Conservation (phyloP, 352 stramenopile genomes). For the Globisporangium alternatum region DNA sequence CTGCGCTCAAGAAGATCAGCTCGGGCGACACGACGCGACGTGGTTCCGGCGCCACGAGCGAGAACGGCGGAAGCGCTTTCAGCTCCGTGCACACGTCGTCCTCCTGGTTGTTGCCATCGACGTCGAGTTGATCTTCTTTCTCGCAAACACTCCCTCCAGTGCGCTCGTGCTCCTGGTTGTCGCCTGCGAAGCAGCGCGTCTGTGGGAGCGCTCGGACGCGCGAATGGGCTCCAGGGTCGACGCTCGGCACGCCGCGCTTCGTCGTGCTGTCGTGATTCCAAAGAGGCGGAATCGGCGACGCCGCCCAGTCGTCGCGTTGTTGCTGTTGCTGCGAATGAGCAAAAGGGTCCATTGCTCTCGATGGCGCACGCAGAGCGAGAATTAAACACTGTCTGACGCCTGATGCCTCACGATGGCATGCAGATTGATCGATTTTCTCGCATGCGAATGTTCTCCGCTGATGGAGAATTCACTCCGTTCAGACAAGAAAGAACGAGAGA, state of each 20-base stretch:
- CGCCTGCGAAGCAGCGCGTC: neutral
- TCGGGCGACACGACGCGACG: slow-evolving; percentile 23
- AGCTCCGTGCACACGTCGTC: neutral
- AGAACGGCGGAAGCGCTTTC: neutral
- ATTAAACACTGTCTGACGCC: neutral
- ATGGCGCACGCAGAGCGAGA: neutral
- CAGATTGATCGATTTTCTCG: neutral
- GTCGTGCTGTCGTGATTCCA: neutral
- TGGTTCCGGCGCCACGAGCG: slow-evolving; percentile 17
- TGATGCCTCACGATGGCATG: neutral
- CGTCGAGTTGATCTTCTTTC: neutral
- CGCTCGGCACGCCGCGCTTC: neutral
- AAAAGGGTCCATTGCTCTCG: neutral
- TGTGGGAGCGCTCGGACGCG: slow-evolving; percentile 6
- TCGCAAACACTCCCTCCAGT: neutral
- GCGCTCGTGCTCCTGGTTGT: slow-evolving; percentile 2
- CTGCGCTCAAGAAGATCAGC: slow-evolving; percentile 22
- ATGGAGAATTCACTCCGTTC: neutral
- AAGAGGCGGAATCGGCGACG: neutral
- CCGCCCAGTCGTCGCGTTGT: slow-evolving; percentile 2
- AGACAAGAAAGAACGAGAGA: neutral
- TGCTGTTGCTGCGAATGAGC: neutral
- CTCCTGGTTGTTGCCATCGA: neutral
- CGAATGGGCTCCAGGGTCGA: slow-evolving; percentile 2
- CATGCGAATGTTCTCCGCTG: neutral